Conservation (phyloP, 1,284 basidiomycete species). For the Ceratobasidium sp. region DNA sequence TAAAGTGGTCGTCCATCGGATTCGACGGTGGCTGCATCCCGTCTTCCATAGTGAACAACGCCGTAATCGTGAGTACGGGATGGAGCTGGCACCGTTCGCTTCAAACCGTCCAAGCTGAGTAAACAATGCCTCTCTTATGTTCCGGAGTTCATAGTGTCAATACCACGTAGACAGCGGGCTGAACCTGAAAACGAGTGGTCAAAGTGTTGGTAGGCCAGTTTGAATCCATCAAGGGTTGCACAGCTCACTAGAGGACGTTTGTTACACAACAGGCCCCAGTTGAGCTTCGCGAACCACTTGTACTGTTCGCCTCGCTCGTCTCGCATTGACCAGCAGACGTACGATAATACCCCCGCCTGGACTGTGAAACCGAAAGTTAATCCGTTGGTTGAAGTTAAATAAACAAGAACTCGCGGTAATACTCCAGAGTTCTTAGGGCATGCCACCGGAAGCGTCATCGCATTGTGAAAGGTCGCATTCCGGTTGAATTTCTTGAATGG, state of each 20-base stretch:
- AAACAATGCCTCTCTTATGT: conserved; percentile 89
- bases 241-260: conserved; percentile 88
- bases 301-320: conserved; percentile 99
- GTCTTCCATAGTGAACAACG: conserved; percentile 60
- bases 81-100: conserved; percentile 59
- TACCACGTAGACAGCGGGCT: conserved; percentile 84
- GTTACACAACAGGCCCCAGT: conserved; percentile 96
- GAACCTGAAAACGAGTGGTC: conserved; percentile 68
- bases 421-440: conserved; percentile 91
- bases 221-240: conserved; percentile 44
- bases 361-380: conserved; percentile 60
- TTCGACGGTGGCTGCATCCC: conserved; percentile 61
- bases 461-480: conserved; percentile 96
- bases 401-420: conserved; percentile 74
- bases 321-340: conserved; percentile 89
- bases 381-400: background rate
- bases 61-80: conserved; percentile 63
- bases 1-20: conserved; percentile 59
- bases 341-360: conserved; percentile 89
- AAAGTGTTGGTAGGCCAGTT: conserved; percentile 49
- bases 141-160: conserved; percentile 90
- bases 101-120: conserved; percentile 80
- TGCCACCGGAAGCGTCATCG: conserved; percentile 86
- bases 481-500: conserved; percentile 98
- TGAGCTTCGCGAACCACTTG: conserved; percentile 97